Evolutionary conservation across 441 rosid species (phyloP), one percentile per base, ranked within the genome.

Genomic region (Brassica hybrid): DNA sequence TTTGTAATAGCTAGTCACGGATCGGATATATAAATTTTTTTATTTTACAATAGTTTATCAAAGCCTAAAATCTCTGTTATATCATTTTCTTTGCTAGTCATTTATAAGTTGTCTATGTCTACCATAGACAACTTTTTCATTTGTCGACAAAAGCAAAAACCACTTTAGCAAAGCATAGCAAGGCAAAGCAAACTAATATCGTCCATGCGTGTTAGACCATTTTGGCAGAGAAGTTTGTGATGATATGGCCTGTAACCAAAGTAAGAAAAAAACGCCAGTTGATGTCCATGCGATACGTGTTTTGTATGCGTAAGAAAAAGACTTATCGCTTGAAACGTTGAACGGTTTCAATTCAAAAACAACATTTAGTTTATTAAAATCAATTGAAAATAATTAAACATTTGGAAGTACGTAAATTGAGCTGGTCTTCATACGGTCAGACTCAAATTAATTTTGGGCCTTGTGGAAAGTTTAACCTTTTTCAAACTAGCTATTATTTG

Each of bases 391-490:
- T 7, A 32, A 50, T 3, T 14, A 50, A 50, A 17, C 19, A 14
- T 8, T 1, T 1, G 9, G 23, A 52, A 32, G 62, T 78, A 78
- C 66, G 81, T 79, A 83, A 58, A 36, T 80, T 8, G 84, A 88
- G 76, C 85, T 91, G 0, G 78, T 88, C 7, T 79, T 91, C 65
- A 62, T 89, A 63, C 91, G 90, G 0, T 8, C 52, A 4, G 18
- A 50, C 23, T 21, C 23, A 21, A 21, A 21, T 21, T 21, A 21
- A 21, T 21, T 21, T 21, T 21, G 23, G 23, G 23, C 23, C 23
- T 21, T 21, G 23, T 21, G 23, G 23, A 21, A 21, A 21, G 23
- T 21, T 21, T 21, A 21, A 21, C 23, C 23, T 21, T 21, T 21
- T 21, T 21, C 23, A 21, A 21, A 21, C 23, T 21, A 21, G 23